Percentiles rank a stretch among this genome's conserved stretches.
phyloP scores from a whole-genome alignment of 441 rosid genomes.

The Adansonia grandidieri region DNA sequence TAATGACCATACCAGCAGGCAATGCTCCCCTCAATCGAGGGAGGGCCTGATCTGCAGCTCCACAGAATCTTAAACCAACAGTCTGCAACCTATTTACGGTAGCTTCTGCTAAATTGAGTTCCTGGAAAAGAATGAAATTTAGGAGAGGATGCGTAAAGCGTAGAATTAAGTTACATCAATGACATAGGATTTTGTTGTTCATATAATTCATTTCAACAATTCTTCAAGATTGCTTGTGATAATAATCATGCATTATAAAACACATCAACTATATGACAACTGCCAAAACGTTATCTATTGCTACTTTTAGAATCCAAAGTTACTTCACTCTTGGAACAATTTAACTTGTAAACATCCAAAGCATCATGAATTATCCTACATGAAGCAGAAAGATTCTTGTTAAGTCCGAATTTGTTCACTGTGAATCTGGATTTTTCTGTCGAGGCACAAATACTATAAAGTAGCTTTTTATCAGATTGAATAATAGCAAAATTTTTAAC shows the following conservation, averaged over 20 bases:
- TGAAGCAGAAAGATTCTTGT: not conserved
- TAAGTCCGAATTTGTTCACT: constrained; percentile 11
- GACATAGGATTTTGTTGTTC: constrained; percentile 2
- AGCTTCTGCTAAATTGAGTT: constrained; percentile 85
- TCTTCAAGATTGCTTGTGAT: not conserved
- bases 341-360: constrained; percentile 7
- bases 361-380: not conserved
- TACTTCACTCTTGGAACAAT: constrained; percentile 13
- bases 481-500: not conserved
- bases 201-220: constrained; percentile 2
- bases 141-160: constrained; percentile 13
- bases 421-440: not conserved
- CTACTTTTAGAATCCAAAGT: not conserved
- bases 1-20: constrained; percentile 63
- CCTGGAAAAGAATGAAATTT: constrained; percentile 60
- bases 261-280: not conserved
- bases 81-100: constrained; percentile 93
- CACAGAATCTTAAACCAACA: constrained; percentile 91
- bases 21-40: constrained; percentile 96
- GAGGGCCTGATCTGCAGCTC: constrained; percentile 88
- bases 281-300: not conserved
- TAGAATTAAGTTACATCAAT: constrained; percentile 26
- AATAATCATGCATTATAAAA: constrained; percentile 4
- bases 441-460: not conserved
- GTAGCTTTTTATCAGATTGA: not conserved